Conservation (phyloP, 306 rosid species). For the Vicia villosa region DNA sequence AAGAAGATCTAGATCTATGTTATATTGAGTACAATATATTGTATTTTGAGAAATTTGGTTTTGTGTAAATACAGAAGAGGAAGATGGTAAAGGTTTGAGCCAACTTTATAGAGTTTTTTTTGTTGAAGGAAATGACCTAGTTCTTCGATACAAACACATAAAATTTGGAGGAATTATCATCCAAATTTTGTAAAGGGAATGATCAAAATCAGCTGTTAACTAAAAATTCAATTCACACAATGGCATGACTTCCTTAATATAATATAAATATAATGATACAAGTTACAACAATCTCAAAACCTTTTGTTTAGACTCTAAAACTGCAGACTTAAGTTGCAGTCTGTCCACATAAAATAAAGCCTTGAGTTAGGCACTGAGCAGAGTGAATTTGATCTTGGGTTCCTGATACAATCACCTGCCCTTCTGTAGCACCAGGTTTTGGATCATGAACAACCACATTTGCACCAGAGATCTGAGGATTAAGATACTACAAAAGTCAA, state of each 20-base stretch:
- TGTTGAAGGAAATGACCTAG: background rate
- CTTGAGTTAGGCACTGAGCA: constrained; percentile 87
- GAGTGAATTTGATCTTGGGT: constrained; percentile 58
- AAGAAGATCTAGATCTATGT: background rate
- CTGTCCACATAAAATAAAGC: constrained; percentile 74
- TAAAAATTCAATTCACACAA: constrained; percentile 10
- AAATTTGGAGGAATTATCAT: background rate
- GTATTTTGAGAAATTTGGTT: background rate
- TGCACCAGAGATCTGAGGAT: constrained; percentile 72
- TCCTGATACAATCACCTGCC: constrained; percentile 59
- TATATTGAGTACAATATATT: constrained; percentile 7
- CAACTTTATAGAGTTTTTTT: background rate
- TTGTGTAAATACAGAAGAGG: background rate
- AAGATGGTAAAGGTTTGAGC: background rate
- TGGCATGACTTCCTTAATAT: constrained; percentile 8
- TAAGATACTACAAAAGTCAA: constrained; percentile 24
- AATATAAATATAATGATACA: background rate
- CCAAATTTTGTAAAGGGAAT: background rate
- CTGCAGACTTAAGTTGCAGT: constrained; percentile 43
- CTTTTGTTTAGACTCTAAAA: background rate
- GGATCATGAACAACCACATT: constrained; percentile 63
- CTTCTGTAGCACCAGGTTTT: constrained; percentile 64
- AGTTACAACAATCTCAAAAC: constrained; percentile 14
- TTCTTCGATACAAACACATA: background rate
- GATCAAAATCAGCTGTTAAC: background rate